Conservation (phyloP, 2,329 filamentous ascomycete genomes). For the Colletotrichum melonis region DNA sequence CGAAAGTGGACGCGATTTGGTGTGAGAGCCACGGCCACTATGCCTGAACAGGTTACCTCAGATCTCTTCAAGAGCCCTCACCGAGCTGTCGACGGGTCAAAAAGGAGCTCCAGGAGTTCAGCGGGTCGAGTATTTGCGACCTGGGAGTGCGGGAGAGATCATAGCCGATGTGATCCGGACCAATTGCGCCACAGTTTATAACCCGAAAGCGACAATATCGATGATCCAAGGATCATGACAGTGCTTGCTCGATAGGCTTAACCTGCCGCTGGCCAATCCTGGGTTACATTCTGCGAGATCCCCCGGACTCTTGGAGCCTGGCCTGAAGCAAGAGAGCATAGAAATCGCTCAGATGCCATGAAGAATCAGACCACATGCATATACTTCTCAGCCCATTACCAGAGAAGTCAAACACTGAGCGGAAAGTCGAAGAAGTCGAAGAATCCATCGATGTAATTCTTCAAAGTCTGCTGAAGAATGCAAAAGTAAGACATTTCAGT, state of each 20-base stretch:
- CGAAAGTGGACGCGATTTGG: conserved; percentile 20
- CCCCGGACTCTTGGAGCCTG: background rate
- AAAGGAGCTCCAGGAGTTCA: background rate
- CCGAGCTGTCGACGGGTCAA: background rate
- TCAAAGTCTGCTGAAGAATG: background rate
- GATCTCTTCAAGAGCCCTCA: background rate
- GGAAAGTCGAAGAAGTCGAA: background rate
- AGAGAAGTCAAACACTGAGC: background rate
- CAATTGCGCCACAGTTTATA: background rate
- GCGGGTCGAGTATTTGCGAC: background rate
- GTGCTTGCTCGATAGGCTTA: conserved; percentile 22
- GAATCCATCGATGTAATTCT: background rate
- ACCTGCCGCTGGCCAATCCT: background rate
- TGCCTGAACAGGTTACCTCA: conserved; percentile 4
- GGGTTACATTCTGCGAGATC: background rate
- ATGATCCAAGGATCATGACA: conserved; percentile 7
- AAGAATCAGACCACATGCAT: conserved; percentile 12
- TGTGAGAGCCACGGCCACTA: conserved; percentile 2
- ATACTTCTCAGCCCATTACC: background rate
- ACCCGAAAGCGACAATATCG: conserved; percentile 5
- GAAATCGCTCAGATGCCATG: background rate
- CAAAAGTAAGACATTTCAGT: background rate
- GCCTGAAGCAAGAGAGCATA: conserved; percentile 21
- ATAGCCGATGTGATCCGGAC: conserved; percentile 17
- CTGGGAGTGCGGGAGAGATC: conserved; percentile 12